Conservation (phyloP, 495 filamentous ascomycete species). For the Tuber borchii region DNA sequence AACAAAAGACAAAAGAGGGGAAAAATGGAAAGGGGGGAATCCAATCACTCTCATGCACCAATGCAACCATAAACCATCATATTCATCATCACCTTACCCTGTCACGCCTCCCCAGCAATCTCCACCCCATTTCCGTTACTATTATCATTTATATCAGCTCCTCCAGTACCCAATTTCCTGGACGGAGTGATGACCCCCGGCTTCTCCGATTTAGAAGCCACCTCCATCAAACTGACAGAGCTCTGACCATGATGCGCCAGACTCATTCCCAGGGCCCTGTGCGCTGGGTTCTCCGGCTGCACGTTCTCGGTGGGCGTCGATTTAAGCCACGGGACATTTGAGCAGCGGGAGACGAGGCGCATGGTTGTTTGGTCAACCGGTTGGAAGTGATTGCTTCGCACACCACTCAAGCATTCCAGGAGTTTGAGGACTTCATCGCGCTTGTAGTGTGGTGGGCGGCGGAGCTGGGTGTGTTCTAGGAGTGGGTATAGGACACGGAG, state of each 20-base stretch:
- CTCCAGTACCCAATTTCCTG: conserved; percentile 42
- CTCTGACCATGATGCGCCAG: conserved; percentile 49
- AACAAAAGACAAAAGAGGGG: background rate
- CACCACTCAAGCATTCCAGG: conserved; percentile 58
- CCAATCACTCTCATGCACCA: background rate
- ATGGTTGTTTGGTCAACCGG: conserved; percentile 86
- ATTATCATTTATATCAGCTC: background rate
- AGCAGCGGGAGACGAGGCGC: conserved; percentile 73
- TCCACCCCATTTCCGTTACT: conserved; percentile 18
- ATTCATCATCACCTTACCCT: background rate
- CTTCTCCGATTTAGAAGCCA: conserved; percentile 73
- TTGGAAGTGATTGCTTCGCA: conserved; percentile 70
- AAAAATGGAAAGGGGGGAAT: background rate
- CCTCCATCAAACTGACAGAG: conserved; percentile 64
- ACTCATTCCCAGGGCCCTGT: conserved; percentile 50
- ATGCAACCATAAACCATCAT: background rate
- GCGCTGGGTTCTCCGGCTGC: conserved; percentile 47
- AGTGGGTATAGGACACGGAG: conserved; percentile 90
- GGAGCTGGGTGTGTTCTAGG: conserved; percentile 82
- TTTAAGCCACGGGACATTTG: conserved; percentile 73
- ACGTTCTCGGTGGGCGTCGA: conserved; percentile 46
- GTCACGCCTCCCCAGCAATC: conserved; percentile 29
- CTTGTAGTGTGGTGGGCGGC: conserved; percentile 81
- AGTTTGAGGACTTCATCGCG: conserved; percentile 72
- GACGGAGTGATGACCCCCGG: conserved; percentile 81